Percentiles rank a stretch among this genome's conserved stretches.
These are phyloP conservation scores for Neopestalotiopsis clavispora DNA, from an alignment of 2,329 filamentous ascomycete genomes.

Conservation along the genomic window DNA sequence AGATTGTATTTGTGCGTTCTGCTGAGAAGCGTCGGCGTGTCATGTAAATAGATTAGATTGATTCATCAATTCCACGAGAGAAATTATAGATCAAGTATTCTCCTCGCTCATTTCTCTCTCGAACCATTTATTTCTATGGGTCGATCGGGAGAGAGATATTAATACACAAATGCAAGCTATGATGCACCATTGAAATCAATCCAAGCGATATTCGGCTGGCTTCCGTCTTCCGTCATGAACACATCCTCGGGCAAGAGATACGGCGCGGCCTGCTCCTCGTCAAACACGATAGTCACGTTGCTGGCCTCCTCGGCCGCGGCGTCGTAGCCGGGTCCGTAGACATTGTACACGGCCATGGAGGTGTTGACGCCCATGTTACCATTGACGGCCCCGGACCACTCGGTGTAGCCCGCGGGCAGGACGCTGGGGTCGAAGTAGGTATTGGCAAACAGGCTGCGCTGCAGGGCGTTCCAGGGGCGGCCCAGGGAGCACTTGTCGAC, in stretches of 20 bases:
- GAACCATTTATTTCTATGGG: not conserved
- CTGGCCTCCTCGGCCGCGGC: conserved; percentile 44
- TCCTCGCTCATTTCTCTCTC: not conserved
- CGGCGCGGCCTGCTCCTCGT: conserved; percentile 30
- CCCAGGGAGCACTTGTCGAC: conserved; percentile 60
- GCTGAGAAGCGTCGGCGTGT: not conserved
- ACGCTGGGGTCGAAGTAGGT: conserved; percentile 61
- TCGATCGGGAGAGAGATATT: too few species aligned
- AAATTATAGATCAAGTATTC: not conserved
- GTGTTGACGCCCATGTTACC: conserved; percentile 48
- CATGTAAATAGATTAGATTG: not conserved
- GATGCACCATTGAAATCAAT: conserved; percentile 8
- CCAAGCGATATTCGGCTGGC: conserved; percentile 15
- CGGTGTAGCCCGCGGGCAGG: conserved; percentile 56
- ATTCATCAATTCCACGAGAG: not conserved
- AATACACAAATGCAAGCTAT: not conserved
- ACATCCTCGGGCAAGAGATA: conserved; percentile 12
- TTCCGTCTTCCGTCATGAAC: conserved; percentile 12
- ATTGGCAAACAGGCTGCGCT: conserved; percentile 61
- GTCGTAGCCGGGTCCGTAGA: conserved; percentile 59
- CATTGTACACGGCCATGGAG: conserved; percentile 60
- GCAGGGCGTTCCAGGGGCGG: conserved; percentile 64
- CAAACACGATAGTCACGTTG: conserved; percentile 51
- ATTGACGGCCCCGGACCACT: conserved; percentile 48
- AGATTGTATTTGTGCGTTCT: not conserved